Evolutionary conservation across 2,329 filamentous ascomycete species (phyloP), one percentile per base, ranked within the genome.

Genomic region (Ceratocystis variospora): DNA sequence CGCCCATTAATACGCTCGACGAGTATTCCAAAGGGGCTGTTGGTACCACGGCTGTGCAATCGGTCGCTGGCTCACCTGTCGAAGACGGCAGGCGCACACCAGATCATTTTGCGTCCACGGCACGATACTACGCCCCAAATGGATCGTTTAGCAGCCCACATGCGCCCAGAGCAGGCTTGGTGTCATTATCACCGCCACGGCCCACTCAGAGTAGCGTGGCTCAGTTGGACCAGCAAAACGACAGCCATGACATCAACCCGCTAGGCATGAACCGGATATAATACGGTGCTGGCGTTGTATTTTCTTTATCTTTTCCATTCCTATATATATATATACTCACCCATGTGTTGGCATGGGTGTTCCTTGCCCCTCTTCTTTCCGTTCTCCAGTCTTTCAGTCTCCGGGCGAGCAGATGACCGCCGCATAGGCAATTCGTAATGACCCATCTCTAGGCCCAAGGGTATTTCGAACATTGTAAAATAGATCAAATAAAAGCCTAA

Each of bases 121-220:
- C 79, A 33, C 77, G 78, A 67, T 84, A 84, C 69, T 78, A 82
- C 71, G 76, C 80, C 6, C 82, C 82, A 28, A 75, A 76, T 62
- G 76, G 79, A 66, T 84, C 82, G 0, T 84, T 81, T 71, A 84
- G 82, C 62, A 82, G 78, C 69, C 81, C 82, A 3, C 77, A 79
- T 31, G 78, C 80, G 5, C 80, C 81, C 53, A 75, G 74, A 33
- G 22, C 44, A 15, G 61, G 25, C n/a, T n/a, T 41, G 12, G 25
- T n/a, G 19, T 50, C 65, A 12, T n/a, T 45, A 4, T 25, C 63
- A 19, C 53, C 63, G 6, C 53, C 62, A 63, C 64, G 64, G 28
- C 45, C 63, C n/a, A 31, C 53, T 5, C 31, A 41, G 46, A 59
- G 73, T 74, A n/a, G 73, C 12, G 63, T 28, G 44, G 48, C 44